phyloP scores from a whole-genome alignment of 768 basidiomycete genomes.

The Mrakia hoshinonis region DNA sequence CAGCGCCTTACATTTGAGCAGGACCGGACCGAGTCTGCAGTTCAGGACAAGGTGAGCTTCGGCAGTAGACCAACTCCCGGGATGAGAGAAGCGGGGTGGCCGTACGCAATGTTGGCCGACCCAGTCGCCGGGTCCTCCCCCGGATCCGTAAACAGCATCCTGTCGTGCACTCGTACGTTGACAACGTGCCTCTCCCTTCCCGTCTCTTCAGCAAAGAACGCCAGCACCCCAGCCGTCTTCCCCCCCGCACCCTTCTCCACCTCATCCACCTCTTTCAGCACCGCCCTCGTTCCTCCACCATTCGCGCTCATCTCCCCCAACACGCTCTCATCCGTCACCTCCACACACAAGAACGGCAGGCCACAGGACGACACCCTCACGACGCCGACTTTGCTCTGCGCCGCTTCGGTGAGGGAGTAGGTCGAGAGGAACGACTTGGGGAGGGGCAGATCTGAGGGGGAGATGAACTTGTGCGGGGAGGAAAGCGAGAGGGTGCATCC shows the following conservation, averaged over 20 bases:
- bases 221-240: background rate
- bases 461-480: conserved; percentile 5
- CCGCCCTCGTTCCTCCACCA: background rate
- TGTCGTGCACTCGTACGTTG: background rate
- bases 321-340: background rate
- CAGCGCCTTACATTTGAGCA: background rate
- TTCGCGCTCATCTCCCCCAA: background rate
- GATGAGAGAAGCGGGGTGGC: background rate
- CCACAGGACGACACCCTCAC: background rate
- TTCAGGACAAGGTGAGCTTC: background rate
- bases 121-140: conserved; percentile 6
- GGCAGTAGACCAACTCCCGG: background rate
- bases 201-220: background rate
- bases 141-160: background rate
- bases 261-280: background rate
- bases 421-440: conserved; percentile 48
- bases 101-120: background rate
- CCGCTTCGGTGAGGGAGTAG: conserved; percentile 58
- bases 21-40: background rate
- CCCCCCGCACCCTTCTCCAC: background rate
- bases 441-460: background rate
- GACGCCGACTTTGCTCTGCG: conserved; percentile 46
- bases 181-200: no score
- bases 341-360: background rate
- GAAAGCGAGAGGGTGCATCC: background rate